Base-by-base conservation (phyloP, 2,329 filamentous ascomycete species). In the Hymenotorrendiella dingleyae region DNA sequence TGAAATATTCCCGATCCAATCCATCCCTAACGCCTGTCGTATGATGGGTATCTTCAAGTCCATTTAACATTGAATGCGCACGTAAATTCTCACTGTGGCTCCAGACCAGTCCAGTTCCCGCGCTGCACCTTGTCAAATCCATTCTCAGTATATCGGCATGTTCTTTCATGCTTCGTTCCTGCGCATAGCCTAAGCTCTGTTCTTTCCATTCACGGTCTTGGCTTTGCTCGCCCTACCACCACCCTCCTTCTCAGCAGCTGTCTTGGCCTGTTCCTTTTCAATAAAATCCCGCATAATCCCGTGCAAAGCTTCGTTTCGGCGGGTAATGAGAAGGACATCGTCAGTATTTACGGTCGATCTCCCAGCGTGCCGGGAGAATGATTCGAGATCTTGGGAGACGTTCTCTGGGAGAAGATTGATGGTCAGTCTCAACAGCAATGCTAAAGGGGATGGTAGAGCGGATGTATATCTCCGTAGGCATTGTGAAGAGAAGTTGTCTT, bases 221-320 rank as follows among this genome's bases (percentile, higher is more conserved):
- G 5, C 17, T 17, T 11, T 34, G n/a, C 30, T 11, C 17, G n/a
- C 17, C 17, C 30, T 20, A 12, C 30, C 30, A 4, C n/a, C 27
- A 11, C 11, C 26, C 2, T 36, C 23, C 32, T 28, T 35, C 23
- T 27, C 23, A 12, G 11, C 14, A 1, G 21, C 23, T 27, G 32
- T 53, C 52, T 60, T 62, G 1, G 71, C 72, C 58, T 75, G 77
- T 49, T 73, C 67, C 52, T 71, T 67, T 42, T 89, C 82, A 21
- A 89, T 69, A 55, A 80, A 80, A 38, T 77, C 72, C 61, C 76
- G 76, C 59, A 98, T 73, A 24, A 97, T 80, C 12, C 73, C 73
- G 54, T 90, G 80, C 16, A 98, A 66, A 14, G 89, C 88, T 43
- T 90, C 85, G 56, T 97, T 98, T 46, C 91, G 80, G 48, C 93